Evolutionary conservation across 208 protist genomes (phyloP).

Genomic region (Leishmania tropica): DNA sequence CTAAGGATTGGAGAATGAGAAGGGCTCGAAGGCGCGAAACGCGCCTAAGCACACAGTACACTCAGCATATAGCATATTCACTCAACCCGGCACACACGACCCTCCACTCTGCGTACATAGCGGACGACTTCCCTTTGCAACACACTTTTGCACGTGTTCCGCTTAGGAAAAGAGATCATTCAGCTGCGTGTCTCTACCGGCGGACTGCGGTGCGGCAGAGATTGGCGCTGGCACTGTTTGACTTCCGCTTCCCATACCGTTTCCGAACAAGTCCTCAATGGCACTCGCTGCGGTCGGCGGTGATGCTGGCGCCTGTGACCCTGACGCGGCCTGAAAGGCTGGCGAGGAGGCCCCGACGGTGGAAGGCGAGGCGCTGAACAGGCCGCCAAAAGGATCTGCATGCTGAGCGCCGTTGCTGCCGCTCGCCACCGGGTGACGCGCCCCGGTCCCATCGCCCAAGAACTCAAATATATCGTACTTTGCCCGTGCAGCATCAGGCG

Average conservation of each 20-base stretch:
- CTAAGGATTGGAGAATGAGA: background rate
- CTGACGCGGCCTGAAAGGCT: background rate
- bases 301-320: background rate
- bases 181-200: slow-evolving; percentile 15
- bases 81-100: background rate
- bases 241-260: background rate
- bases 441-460: slow-evolving; percentile 10
- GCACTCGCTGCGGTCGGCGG: background rate
- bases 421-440: slow-evolving; percentile 5
- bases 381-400: slow-evolving; percentile 46
- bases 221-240: background rate
- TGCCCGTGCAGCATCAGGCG: background rate
- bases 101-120: background rate
- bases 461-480: slow-evolving; percentile 26
- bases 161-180: slow-evolving; percentile 59
- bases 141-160: background rate
- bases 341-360: slow-evolving; percentile 11
- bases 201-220: background rate
- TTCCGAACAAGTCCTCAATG: slow-evolving; percentile 38
- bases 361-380: slow-evolving; percentile 30
- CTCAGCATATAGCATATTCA: background rate
- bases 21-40: background rate
- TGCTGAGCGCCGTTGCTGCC: slow-evolving; percentile 20
- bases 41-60: slow-evolving; percentile 2
- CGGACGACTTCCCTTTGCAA: background rate